phyloP scores from a whole-genome alignment of 495 filamentous ascomycete genomes.

The Xylaria bambusicola region DNA sequence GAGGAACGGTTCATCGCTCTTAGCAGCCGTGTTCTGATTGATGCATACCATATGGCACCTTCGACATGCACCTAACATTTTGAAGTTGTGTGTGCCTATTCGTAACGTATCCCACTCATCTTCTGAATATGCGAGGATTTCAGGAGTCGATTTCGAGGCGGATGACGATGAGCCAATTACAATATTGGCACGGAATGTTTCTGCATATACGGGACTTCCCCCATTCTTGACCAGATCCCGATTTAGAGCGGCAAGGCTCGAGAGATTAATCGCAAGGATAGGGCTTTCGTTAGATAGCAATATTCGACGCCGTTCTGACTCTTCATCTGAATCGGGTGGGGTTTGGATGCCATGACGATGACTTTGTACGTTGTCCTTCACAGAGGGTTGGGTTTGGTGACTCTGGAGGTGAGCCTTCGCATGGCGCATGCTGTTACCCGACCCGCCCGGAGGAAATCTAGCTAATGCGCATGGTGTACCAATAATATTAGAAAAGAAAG shows the following conservation, averaged over 20 bases:
- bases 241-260: conserved; percentile 79
- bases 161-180: conserved; percentile 54
- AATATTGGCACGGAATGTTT: conserved; percentile 81
- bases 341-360: conserved; percentile 55
- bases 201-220: conserved; percentile 60
- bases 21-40: conserved; percentile 77
- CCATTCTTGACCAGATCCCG: conserved; percentile 61
- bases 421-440: conserved; percentile 58
- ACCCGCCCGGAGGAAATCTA: conserved; percentile 67
- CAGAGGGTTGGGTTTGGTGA: conserved; percentile 38
- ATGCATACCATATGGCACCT: conserved; percentile 96
- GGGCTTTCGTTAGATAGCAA: conserved; percentile 89
- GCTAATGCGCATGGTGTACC: conserved; percentile 79
- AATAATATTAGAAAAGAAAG: conserved; percentile 72
- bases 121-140: conserved; percentile 47
- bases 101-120: conserved; percentile 56
- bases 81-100: conserved; percentile 58
- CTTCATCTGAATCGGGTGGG: conserved; percentile 50
- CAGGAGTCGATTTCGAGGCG: conserved; percentile 21
- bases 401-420: conserved; percentile 65
- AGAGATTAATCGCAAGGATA: conserved; percentile 78
- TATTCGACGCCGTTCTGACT: conserved; percentile 56
- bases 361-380: conserved; percentile 29
- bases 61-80: conserved; percentile 79
- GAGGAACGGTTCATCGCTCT: conserved; percentile 81